Evolutionary conservation across 2,329 filamentous ascomycete species (phyloP).

Genomic region (Stromatinia cepivora): DNA sequence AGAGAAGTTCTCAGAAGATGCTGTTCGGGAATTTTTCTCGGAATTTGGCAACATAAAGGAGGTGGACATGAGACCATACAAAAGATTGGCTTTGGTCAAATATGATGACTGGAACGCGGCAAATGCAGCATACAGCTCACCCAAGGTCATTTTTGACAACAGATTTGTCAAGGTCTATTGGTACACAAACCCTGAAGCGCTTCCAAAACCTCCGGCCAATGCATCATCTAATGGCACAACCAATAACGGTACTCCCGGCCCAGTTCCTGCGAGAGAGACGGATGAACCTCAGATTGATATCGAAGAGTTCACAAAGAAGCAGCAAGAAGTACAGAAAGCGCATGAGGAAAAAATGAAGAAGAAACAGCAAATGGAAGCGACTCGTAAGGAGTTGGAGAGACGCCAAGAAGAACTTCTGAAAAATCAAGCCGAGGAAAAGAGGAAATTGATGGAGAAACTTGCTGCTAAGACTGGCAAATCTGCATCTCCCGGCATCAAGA

Average conservation of each 20-base stretch:
- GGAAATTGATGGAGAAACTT: slow-evolving; percentile 61
- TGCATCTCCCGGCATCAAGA: slow-evolving; percentile 24
- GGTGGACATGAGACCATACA: slow-evolving; percentile 65
- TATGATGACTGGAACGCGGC: slow-evolving; percentile 67
- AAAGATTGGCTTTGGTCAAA: slow-evolving; percentile 67
- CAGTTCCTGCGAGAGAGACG: slow-evolving; percentile 30
- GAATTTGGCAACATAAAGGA: slow-evolving; percentile 68
- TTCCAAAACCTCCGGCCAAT: slow-evolving; percentile 38
- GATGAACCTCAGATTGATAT: slow-evolving; percentile 59
- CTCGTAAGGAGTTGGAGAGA: slow-evolving; percentile 64
- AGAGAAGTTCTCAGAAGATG: slow-evolving; percentile 64
- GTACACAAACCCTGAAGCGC: slow-evolving; percentile 56
- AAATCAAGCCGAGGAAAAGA: slow-evolving; percentile 65
- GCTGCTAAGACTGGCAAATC: slow-evolving; percentile 51
- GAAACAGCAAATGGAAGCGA: slow-evolving; percentile 61
- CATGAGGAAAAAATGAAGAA: slow-evolving; percentile 66
- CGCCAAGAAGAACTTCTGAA: slow-evolving; percentile 62
- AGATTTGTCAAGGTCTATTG: slow-evolving; percentile 84
- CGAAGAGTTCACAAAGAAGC: slow-evolving; percentile 66
- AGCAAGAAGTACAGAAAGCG: slow-evolving; percentile 69
- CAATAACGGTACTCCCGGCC: slow-evolving; percentile 36
- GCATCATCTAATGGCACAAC: slow-evolving; percentile 38
- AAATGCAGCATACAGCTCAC: slow-evolving; percentile 70
- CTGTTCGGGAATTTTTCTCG: slow-evolving; percentile 67
- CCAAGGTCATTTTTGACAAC: slow-evolving; percentile 81